Conservation (phyloP, 179 eudicot genomes). For the Carnegiea gigantea region DNA sequence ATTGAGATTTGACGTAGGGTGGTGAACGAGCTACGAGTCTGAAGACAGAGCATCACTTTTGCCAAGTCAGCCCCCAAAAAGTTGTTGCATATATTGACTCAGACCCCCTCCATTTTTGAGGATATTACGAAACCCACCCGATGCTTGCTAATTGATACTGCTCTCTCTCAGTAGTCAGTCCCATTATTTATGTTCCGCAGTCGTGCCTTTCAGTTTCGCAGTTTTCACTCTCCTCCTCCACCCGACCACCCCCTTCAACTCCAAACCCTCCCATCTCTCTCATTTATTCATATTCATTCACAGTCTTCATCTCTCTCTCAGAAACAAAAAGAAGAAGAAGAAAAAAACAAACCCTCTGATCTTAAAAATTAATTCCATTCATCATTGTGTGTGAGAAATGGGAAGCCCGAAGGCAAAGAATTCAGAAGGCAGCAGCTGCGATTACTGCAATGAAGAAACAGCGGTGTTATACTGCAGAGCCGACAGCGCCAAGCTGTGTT, state of each 20-base stretch:
- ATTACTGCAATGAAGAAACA: conserved; percentile 53
- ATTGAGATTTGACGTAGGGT: too few species aligned
- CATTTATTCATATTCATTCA: not conserved
- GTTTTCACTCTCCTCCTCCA: not conserved
- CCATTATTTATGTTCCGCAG: not conserved
- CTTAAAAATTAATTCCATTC: too few species aligned
- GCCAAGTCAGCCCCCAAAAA: conserved; percentile 9
- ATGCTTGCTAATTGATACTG: not conserved
- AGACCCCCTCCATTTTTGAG: not conserved
- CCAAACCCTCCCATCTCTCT: not conserved
- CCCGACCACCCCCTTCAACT: not conserved
- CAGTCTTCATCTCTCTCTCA: not conserved
- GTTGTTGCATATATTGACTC: not conserved
- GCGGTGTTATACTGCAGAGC: conserved; percentile 81
- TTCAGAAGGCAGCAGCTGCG: conserved; percentile 34
- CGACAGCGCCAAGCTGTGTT: conserved; percentile 83
- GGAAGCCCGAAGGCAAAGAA: not conserved
- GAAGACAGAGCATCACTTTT: not conserved
- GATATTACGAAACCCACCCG: not conserved
- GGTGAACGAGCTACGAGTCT: not conserved
- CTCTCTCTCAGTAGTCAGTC: not conserved
- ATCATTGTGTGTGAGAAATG: conserved; percentile 1
- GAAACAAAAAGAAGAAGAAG: too few species aligned
- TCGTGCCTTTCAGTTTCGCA: not conserved
- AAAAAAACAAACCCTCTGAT: too few species aligned